Base-by-base conservation (phyloP, 495 filamentous ascomycete species). In the Neurospora hispaniola region DNA sequence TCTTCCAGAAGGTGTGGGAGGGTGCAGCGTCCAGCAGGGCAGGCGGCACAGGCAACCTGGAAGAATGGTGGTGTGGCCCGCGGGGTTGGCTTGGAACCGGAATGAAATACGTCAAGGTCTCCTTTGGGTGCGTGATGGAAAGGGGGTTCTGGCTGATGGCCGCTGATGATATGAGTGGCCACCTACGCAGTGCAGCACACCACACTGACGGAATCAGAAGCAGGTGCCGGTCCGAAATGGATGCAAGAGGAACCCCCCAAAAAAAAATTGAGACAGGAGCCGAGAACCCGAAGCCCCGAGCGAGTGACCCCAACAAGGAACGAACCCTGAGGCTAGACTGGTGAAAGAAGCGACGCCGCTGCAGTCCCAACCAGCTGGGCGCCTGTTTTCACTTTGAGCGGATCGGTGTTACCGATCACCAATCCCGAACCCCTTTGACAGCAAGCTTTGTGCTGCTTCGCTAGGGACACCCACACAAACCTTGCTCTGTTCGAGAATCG, bases 381-480 rank as follows among this genome's bases (percentile, higher is more conserved):
- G 54, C 27, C 54, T 62, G 27, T 6, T 35, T 62, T 62, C 54
- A 62, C 54, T 62, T 62, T 35, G 54, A 62, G 54, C 54, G 27
- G 54, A 72, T 74, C 74, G 73, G 76, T 20, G 70, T 69, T 46
- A 73, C 76, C 73, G 73, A 76, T 70, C 66, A 46, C 72, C 20
- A 27, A 69, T 54, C 62, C 44, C 42, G 27, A 70, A 71, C 70
- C 48, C 54, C 70, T 74, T 73, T 73, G 77, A 72, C 74, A 73
- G 68, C 46, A 69, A 72, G 46, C 42, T 54, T 73, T 72, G 70
- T 73, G 68, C 46, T 62, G 69, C 76, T 74, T 44, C 39, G 42
- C 73, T 73, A 76, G 71, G 73, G 42, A 66, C 54, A 66, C 27
- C 27, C 54, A 66, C 54, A 35, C 54, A 66, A 66, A 35, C 54